Percentiles rank a stretch among this genome's conserved stretches.
Conservation (phyloP, 495 filamentous ascomycete genomes). For the Aspergillus carlsbadensis region DNA sequence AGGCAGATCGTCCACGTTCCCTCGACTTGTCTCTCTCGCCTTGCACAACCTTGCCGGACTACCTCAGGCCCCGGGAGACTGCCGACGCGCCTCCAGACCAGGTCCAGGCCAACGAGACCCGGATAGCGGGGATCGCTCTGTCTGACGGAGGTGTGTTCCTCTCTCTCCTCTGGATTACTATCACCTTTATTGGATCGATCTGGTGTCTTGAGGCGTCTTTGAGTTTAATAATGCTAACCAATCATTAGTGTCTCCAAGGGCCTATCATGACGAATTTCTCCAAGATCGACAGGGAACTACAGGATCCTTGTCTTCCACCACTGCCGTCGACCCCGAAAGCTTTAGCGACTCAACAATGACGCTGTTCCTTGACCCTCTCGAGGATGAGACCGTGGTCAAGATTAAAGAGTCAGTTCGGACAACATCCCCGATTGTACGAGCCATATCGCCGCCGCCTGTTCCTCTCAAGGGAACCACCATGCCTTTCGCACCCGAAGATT, state of each 20-base stretch:
- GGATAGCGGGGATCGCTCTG: conserved; percentile 13
- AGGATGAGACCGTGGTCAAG: conserved; percentile 32
- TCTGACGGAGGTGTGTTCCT: conserved; percentile 30
- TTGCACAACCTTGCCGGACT: conserved; percentile 33
- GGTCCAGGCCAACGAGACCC: conserved; percentile 5
- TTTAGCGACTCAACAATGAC: conserved; percentile 43
- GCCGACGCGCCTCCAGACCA: conserved; percentile 31
- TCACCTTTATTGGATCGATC: background rate
- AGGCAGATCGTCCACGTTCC: conserved; percentile 35
- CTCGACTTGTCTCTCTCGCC: conserved; percentile 41
- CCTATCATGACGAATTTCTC: conserved; percentile 22
- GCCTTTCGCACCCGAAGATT: conserved; percentile 42
- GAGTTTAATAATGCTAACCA: conserved; percentile 14
- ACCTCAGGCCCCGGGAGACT: conserved; percentile 18
- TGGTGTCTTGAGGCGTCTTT: background rate
- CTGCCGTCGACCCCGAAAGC: conserved; percentile 39
- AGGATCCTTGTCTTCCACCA: conserved; percentile 42
- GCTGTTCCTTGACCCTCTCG: conserved; percentile 30
- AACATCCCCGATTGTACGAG: conserved; percentile 34
- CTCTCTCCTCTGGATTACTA: background rate
- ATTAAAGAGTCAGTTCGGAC: conserved; percentile 38
- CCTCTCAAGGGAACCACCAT: conserved; percentile 30
- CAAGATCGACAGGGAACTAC: conserved; percentile 30
- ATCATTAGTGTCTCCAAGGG: conserved; percentile 17
- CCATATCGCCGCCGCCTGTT: conserved; percentile 31